These are phyloP conservation scores for Candida albicans DNA, from an alignment of 1,139 yeast genomes.

Conservation along the genomic window DNA sequence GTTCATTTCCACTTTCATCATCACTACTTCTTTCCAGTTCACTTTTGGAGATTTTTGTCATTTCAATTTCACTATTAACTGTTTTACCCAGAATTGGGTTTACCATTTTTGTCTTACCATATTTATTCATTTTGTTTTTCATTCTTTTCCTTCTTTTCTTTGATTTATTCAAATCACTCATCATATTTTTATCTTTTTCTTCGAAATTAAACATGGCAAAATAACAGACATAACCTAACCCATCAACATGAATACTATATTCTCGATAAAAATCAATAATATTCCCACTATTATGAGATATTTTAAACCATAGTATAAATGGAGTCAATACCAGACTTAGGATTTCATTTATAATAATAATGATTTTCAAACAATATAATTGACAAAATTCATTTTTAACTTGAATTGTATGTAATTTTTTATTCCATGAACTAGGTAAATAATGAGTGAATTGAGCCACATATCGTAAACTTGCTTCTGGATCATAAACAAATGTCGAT, in stretches of 20 bases:
- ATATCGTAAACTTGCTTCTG: conserved; percentile 76
- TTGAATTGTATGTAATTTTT: conserved; percentile 74
- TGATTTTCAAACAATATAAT: conserved; percentile 70
- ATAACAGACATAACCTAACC: conserved; percentile 90
- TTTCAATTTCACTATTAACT: conserved; percentile 6
- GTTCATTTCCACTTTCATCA: conserved; percentile 14
- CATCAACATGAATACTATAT: conserved; percentile 86
- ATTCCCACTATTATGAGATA: conserved; percentile 69
- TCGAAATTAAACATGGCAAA: conserved; percentile 89
- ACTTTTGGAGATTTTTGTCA: conserved; percentile 13
- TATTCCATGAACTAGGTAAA: conserved; percentile 84
- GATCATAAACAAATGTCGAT: conserved; percentile 70
- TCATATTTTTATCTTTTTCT: conserved; percentile 54
- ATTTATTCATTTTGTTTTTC: conserved; percentile 3
- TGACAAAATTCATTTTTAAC: conserved; percentile 82
- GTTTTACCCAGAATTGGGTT: not conserved
- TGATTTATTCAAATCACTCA: conserved; percentile 33
- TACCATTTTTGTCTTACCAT: conserved; percentile 4
- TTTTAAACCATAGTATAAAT: conserved; percentile 78
- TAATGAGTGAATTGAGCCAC: conserved; percentile 90
- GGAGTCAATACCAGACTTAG: conserved; percentile 84
- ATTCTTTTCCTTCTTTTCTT: conserved; percentile 21
- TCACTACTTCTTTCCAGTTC: conserved; percentile 7
- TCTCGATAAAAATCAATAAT: conserved; percentile 91
- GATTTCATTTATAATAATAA: conserved; percentile 75